A percentile compares a stretch with the other conserved stretches of the same genome.
These are phyloP conservation scores for Cyclanthera cordifolia DNA, from an alignment of 306 rosid genomes.

Conservation along the genomic window DNA sequence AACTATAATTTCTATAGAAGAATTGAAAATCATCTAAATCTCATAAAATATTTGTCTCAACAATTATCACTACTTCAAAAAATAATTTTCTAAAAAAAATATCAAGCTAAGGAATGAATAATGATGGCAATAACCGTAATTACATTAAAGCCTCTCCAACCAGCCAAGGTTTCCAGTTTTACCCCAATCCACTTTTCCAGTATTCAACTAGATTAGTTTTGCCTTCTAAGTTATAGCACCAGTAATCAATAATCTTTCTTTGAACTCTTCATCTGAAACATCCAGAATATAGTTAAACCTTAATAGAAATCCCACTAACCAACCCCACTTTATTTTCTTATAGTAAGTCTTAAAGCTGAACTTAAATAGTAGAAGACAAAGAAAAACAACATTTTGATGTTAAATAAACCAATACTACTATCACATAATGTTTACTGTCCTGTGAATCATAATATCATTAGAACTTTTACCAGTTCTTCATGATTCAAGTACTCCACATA, in stretches of 20 bases:
- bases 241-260: background rate
- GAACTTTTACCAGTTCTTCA: background rate
- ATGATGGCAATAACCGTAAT: too few relatives aligned
- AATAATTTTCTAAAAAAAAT: background rate
- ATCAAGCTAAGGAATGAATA: background rate
- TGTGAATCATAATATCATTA: background rate
- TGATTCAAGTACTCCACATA: background rate
- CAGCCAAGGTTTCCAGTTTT: background rate
- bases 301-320: background rate
- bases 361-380: background rate
- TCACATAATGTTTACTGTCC: background rate
- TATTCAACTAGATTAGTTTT: background rate
- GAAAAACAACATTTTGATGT: background rate
- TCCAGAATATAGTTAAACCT: background rate
- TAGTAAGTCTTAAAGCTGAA: background rate
- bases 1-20: background rate
- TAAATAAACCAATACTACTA: background rate
- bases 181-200: background rate
- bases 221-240: background rate
- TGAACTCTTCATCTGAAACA: background rate
- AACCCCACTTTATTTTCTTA: background rate
- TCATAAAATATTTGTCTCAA: background rate
- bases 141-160: background rate
- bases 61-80: background rate
- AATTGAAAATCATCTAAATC: background rate